Percentiles rank a stretch among this genome's conserved stretches.
phyloP scores from a whole-genome alignment of 495 filamentous ascomycete species.

The Lophium mytilinum region DNA sequence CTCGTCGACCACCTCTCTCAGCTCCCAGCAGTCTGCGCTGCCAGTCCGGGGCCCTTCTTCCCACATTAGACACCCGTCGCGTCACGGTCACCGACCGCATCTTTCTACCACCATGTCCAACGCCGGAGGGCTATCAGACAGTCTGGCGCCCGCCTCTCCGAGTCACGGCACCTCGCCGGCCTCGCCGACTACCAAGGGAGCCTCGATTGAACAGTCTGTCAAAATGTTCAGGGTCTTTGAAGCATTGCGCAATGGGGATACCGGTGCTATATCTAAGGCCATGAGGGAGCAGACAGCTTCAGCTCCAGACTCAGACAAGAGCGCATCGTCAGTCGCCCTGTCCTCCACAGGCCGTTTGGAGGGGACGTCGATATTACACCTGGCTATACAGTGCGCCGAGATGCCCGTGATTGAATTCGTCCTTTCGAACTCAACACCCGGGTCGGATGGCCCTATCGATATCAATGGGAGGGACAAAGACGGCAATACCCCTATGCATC shows the following conservation, averaged over 20 bases:
- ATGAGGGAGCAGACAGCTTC: conserved; percentile 54
- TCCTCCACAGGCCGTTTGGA: conserved; percentile 43
- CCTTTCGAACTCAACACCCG: conserved; percentile 51
- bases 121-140: conserved; percentile 8
- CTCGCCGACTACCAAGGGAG: conserved; percentile 34
- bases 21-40: conserved; percentile 11
- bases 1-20: conserved; percentile 14
- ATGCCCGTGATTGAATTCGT: conserved; percentile 93
- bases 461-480: conserved; percentile 86
- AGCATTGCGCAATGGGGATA: conserved; percentile 81
- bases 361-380: conserved; percentile 80
- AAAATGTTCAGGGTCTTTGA: conserved; percentile 91
- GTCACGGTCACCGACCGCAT: conserved; percentile 30
- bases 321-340: conserved; percentile 45
- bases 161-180: conserved; percentile 11
- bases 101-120: conserved; percentile 35
- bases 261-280: conserved; percentile 78
- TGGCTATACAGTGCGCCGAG: conserved; percentile 96
- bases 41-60: conserved; percentile 1
- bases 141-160: conserved; percentile 11
- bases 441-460: conserved; percentile 50
- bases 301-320: conserved; percentile 42
- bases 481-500: conserved; percentile 86
- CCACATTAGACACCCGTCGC: conserved; percentile 7
- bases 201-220: conserved; percentile 86